A percentile compares a stretch with the other conserved stretches of the same genome.
Conservation (phyloP, 2,329 filamentous ascomycete species). For the Cordyceps militaris region DNA sequence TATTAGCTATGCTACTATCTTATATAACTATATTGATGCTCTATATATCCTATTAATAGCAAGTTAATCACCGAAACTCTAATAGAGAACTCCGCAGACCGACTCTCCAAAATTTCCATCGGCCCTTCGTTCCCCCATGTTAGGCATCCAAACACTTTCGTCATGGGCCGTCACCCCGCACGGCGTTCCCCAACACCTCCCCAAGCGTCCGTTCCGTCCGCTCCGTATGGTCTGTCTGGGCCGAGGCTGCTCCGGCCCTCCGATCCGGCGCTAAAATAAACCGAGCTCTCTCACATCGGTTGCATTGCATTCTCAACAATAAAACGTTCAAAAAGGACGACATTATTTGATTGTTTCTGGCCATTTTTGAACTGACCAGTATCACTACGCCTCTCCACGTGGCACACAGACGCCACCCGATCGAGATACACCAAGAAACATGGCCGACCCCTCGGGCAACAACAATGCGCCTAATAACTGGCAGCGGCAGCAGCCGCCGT, state of each 20-base stretch:
- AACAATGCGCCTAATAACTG: background rate
- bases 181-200: background rate
- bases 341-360: background rate
- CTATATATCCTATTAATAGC: too few species aligned
- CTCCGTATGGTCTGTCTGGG: background rate
- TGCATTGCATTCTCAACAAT: background rate
- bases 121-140: background rate
- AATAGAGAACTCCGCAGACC: background rate
- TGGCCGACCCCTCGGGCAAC: background rate
- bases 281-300: background rate
- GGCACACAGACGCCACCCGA: background rate
- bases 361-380: too few species aligned
- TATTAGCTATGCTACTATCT: too few species aligned
- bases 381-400: background rate
- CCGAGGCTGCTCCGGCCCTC: slow-evolving; percentile 5
- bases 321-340: background rate
- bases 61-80: too few species aligned
- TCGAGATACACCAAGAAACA: background rate
- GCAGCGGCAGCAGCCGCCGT: background rate
- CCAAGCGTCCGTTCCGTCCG: background rate
- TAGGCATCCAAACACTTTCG: background rate
- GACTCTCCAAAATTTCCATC: background rate
- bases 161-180: background rate
- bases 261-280: slow-evolving; percentile 1
- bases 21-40: too few species aligned